These are phyloP conservation scores for Tuber microsphaerosporum DNA, from an alignment of 495 filamentous ascomycete genomes.

Conservation along the genomic window DNA sequence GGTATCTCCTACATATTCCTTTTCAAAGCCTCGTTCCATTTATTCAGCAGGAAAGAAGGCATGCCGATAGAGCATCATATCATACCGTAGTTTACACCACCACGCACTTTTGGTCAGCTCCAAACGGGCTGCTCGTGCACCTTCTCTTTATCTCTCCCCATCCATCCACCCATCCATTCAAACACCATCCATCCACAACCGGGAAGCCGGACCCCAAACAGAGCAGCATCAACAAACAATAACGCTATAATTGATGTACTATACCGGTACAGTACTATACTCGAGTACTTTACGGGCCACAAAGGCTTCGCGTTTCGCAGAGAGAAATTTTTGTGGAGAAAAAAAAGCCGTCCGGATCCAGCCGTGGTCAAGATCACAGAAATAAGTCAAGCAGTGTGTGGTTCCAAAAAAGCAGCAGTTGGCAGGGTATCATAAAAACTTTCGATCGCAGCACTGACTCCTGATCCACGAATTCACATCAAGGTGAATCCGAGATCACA, in stretches of 20 bases:
- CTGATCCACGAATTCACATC: not conserved
- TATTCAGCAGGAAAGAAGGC: not conserved
- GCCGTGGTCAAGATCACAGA: not conserved
- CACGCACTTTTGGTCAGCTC: no score
- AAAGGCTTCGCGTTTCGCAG: no score
- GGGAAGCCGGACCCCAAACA: not conserved
- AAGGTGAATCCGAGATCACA: slow-evolving; percentile 1
- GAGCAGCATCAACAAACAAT: not conserved
- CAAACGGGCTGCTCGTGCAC: not conserved
- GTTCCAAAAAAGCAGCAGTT: not conserved
- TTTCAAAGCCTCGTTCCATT: not conserved
- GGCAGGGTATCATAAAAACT: not conserved
- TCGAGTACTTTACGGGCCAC: not conserved
- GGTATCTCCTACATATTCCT: not conserved
- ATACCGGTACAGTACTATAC: no score
- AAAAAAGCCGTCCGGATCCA: not conserved
- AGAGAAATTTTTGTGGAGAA: no score
- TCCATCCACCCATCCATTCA: not conserved
- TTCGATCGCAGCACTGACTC: slow-evolving; percentile 14
- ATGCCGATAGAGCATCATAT: not conserved
- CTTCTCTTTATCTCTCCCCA: not conserved
- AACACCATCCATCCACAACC: not conserved
- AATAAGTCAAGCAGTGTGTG: not conserved
- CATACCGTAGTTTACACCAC: no score
- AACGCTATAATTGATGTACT: not conserved